A percentile compares a stretch with the other conserved stretches of the same genome.
Evolutionary conservation across 345 rosid species (phyloP).

Genomic region (Salix viminalis): DNA sequence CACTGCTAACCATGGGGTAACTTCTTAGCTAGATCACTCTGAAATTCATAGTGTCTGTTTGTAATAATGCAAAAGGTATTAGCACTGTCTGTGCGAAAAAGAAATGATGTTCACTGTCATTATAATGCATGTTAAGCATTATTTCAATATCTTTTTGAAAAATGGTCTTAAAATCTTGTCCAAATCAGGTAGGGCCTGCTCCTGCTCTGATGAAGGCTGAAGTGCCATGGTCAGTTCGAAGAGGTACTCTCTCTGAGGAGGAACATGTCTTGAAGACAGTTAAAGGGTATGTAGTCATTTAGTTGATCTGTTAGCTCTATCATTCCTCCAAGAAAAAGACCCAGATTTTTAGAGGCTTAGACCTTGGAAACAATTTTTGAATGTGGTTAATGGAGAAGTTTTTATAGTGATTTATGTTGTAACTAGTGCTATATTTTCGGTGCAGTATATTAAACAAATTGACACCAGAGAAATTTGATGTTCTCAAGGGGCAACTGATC

Average conservation of each 20-base stretch:
- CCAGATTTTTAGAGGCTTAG: neutral
- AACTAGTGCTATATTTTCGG: neutral
- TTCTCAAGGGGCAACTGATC: constrained; percentile 84
- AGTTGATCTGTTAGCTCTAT: neutral
- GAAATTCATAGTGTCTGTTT: neutral
- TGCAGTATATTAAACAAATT: constrained; percentile 80
- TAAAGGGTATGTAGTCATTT: constrained; percentile 55
- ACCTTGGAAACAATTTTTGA: neutral
- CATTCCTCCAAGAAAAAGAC: neutral
- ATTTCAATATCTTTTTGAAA: neutral
- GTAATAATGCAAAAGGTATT: neutral
- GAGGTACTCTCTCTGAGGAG: constrained; percentile 66
- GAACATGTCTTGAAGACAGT: constrained; percentile 75
- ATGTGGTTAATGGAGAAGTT: neutral
- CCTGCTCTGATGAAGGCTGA: constrained; percentile 69
- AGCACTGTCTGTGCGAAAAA: neutral
- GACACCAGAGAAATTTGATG: constrained; percentile 87
- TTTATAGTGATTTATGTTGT: neutral
- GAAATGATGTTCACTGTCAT: neutral
- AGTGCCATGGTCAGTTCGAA: constrained; percentile 80
- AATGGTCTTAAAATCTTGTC: neutral
- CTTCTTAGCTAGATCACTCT: neutral
- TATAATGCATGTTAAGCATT: neutral
- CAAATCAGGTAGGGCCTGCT: constrained; percentile 59
- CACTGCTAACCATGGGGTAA: constrained; percentile 48